These are phyloP conservation scores for Bipolaris sorokiniana DNA, from an alignment of 2,329 filamentous ascomycete genomes.

Conservation along the genomic window DNA sequence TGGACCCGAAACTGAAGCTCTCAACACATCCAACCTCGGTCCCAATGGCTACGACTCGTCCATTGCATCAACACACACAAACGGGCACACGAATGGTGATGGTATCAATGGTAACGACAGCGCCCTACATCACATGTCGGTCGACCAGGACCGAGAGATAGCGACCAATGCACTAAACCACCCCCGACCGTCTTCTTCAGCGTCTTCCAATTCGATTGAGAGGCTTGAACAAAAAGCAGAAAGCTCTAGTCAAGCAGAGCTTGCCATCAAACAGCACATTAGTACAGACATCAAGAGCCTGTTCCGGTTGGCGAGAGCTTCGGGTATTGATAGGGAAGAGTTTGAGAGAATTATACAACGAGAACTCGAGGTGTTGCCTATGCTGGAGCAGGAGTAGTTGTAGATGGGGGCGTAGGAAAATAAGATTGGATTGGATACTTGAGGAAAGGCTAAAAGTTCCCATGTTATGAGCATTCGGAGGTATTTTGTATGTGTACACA, in stretches of 20 bases:
- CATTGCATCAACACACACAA: slow-evolving; percentile 33
- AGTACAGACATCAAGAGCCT: slow-evolving; percentile 78
- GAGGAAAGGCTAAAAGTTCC: not conserved
- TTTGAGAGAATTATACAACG: slow-evolving; percentile 74
- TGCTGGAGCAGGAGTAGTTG: slow-evolving; percentile 67
- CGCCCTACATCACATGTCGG: slow-evolving; percentile 30
- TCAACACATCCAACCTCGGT: slow-evolving; percentile 48
- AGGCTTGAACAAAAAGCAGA: slow-evolving; percentile 61
- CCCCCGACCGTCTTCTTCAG: slow-evolving; percentile 45
- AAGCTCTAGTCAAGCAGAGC: slow-evolving; percentile 68
- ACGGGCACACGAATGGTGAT: slow-evolving; percentile 7
- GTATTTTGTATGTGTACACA: slow-evolving; percentile 16
- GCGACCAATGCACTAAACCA: slow-evolving; percentile 42
- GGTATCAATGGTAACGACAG: slow-evolving; percentile 20
- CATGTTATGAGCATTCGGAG: slow-evolving; percentile 12
- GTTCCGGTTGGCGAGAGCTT: slow-evolving; percentile 71
- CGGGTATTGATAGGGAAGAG: slow-evolving; percentile 75
- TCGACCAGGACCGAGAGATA: slow-evolving; percentile 29
- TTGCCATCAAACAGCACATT: slow-evolving; percentile 79
- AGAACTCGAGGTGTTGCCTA: slow-evolving; percentile 71
- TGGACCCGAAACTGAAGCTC: slow-evolving; percentile 53
- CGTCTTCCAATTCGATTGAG: slow-evolving; percentile 62
- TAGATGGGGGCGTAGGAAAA: not conserved
- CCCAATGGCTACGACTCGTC: slow-evolving; percentile 41
- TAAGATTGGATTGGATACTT: not conserved